A percentile compares a stretch with the other conserved stretches of the same genome.
These are phyloP conservation scores for Adansonia rubrostipa DNA, from an alignment of 441 rosid genomes.

Conservation along the genomic window DNA sequence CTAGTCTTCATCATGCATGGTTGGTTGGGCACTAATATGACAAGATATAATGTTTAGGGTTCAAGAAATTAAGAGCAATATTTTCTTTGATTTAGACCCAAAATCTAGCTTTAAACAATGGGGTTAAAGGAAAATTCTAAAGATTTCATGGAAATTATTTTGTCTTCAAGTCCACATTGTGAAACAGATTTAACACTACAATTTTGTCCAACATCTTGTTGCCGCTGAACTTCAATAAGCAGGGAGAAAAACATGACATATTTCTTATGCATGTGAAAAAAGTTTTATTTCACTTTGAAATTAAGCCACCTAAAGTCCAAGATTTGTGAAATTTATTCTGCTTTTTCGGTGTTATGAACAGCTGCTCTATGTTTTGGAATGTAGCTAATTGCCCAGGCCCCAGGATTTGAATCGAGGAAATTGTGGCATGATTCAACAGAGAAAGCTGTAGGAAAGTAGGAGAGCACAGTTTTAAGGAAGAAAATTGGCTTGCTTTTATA, in stretches of 20 bases:
- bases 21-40: conserved; percentile 23
- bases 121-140: neutral
- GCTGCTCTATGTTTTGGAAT: neutral
- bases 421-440: neutral
- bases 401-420: neutral
- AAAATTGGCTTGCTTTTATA: neutral
- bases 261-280: neutral
- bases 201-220: neutral
- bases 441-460: neutral
- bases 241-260: neutral
- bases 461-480: neutral
- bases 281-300: neutral
- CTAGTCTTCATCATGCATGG: conserved; percentile 23
- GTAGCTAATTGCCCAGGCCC: neutral
- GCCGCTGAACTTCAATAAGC: neutral
- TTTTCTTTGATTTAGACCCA: conserved; percentile 14
- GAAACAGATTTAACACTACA: neutral
- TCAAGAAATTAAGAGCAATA: neutral
- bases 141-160: conserved; percentile 5
- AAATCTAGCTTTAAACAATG: neutral
- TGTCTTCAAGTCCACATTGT: conserved; percentile 4
- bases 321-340: neutral
- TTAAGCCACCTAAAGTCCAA: neutral
- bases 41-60: neutral
- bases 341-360: neutral